phyloP scores from a whole-genome alignment of 495 filamentous ascomycete genomes.

The Rusavskia elegans region DNA sequence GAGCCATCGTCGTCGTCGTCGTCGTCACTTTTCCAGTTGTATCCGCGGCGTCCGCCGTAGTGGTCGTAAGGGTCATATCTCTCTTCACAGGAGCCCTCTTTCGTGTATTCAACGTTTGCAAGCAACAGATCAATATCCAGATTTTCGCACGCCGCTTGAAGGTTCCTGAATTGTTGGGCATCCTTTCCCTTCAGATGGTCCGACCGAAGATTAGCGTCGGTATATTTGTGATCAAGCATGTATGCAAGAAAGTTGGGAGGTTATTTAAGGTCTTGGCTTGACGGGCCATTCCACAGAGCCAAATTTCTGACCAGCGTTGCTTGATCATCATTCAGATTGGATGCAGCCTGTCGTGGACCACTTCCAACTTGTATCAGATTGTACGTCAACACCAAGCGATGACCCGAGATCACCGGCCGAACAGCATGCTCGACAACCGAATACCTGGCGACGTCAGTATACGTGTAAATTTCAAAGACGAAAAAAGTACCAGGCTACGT shows the following conservation, averaged over 20 bases:
- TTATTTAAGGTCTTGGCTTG: no score
- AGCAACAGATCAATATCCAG: slow-evolving; percentile 3
- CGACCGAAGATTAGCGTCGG: slow-evolving; percentile 23
- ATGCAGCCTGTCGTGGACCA: slow-evolving; percentile 1
- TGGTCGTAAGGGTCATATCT: neutral
- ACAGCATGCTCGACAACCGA: slow-evolving; percentile 37
- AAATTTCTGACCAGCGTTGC: slow-evolving; percentile 5
- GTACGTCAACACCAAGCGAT: slow-evolving; percentile 37
- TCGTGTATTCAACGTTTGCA: neutral
- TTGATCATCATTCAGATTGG: slow-evolving; percentile 5
- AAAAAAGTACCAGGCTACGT: slow-evolving; percentile 31
- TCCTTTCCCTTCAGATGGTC: slow-evolving; percentile 27
- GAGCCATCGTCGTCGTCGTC: neutral
- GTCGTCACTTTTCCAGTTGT: neutral
- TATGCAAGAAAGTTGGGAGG: slow-evolving; percentile 15
- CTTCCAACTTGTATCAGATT: slow-evolving; percentile 28
- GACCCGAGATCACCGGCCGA: slow-evolving; percentile 30
- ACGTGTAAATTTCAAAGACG: no score
- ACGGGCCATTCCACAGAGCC: neutral
- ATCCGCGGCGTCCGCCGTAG: neutral
- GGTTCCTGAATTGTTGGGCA: slow-evolving; percentile 9
- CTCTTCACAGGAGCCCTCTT: neutral
- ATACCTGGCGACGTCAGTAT: neutral
- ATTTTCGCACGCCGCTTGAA: slow-evolving; percentile 17
- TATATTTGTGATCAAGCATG: slow-evolving; percentile 31